Evolutionary conservation across 2,329 filamentous ascomycete species (phyloP), one percentile per base, ranked within the genome.

Genomic region (Aspergillus sp.): DNA sequence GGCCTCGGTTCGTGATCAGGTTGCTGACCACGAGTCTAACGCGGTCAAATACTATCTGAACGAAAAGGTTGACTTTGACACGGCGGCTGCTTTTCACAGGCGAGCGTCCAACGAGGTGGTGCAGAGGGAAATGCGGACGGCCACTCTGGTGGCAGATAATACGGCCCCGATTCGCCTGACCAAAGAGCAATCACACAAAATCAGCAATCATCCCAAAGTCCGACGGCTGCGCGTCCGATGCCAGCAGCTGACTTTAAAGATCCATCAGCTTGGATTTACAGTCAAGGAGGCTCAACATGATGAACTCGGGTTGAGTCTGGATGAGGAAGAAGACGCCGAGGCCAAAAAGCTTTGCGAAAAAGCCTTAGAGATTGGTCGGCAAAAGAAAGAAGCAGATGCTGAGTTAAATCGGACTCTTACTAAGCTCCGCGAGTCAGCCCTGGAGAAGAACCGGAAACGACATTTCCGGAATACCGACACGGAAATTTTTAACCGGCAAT

Each of bases 21-120:
- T 67, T 56, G 48, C 59, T 27, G 53, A 66, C 41, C 51, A 68
- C 51, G 52, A 66, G 24, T 64, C 54, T 2, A 65, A 64, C 47
- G 48, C 59, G 15, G 49, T 68, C n/a, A 61, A 60, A 59, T 67
- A 66, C 50, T 68, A 68, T 41, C 54, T 68, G 3, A 62, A 61
- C 51, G 17, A 58, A 40, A 49, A 60, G 12, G 56, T 67, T 3
- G 55, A 60, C 11, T 64, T 64, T 53, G 44, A 66, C 20, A 60
- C 59, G 1, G 53, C 58, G 17, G 61, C 60, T 17, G 53, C 51
- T 13, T 66, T 61, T 51, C 47, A 63, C 41, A 41, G 52, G 15
- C 48, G 57, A n/a, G 41, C 51, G 20, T 66, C 46, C 19, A 65
- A 66, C 44, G 39, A 64, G 53, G 49, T 58, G 2, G 48, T 66